phyloP scores from a whole-genome alignment of 2,329 filamentous ascomycete species.

The Fusarium sp. region DNA sequence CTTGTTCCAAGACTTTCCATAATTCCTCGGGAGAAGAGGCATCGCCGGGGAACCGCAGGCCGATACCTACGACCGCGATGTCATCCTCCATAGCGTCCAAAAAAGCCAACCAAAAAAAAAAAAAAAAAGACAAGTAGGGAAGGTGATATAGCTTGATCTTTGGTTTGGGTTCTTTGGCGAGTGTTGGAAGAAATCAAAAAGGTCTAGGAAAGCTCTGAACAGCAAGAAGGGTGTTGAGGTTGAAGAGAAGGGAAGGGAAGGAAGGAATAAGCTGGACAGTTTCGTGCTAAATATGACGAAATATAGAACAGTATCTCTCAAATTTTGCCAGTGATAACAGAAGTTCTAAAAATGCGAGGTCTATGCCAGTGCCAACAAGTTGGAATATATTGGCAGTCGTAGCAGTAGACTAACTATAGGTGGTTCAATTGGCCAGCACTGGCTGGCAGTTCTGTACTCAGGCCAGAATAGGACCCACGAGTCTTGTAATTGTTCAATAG shows the following conservation, averaged over 20 bases:
- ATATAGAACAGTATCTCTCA: not conserved
- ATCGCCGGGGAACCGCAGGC: slow-evolving; percentile 63
- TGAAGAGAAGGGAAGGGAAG: not conserved
- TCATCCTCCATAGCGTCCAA: slow-evolving; percentile 51
- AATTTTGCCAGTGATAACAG: not conserved
- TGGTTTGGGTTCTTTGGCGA: not conserved
- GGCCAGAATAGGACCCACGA: not conserved
- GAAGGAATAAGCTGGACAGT: not conserved
- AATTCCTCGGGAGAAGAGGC: slow-evolving; percentile 57
- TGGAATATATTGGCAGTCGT: not conserved
- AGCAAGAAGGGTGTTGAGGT: slow-evolving; percentile 2
- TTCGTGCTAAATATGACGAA: not conserved
- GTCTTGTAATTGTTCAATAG: not conserved
- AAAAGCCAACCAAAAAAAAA: slow-evolving; percentile 4
- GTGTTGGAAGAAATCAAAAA: not conserved
- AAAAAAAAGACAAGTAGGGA: not conserved
- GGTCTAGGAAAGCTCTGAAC: not conserved
- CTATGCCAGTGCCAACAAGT: not conserved
- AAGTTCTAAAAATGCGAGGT: not conserved
- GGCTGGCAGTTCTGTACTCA: not conserved
- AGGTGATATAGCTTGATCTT: not conserved
- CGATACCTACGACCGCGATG: slow-evolving; percentile 64
- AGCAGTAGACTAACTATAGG: not conserved
- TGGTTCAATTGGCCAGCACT: slow-evolving; percentile 9
- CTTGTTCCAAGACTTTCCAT: slow-evolving; percentile 60